Evolutionary conservation across 768 basidiomycete genomes (phyloP).

Genomic region (Pleurotus cornucopiae): DNA sequence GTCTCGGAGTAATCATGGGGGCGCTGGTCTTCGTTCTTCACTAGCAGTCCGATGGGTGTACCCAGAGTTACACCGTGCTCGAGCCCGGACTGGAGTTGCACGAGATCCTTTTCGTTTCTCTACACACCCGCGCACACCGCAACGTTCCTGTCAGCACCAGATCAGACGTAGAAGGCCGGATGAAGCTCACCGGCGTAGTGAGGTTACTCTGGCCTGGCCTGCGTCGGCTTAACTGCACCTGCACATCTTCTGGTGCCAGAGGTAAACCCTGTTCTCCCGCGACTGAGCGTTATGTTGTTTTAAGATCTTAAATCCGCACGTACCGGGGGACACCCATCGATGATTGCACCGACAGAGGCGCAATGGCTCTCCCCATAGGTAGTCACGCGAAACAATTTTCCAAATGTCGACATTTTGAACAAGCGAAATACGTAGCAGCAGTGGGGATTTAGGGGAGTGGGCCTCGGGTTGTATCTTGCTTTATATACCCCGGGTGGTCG

Average conservation of each 20-base stretch:
- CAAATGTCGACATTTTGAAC: slow-evolving; percentile 84
- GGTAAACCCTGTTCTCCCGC: slow-evolving; percentile 63
- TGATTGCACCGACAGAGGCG: slow-evolving; percentile 92
- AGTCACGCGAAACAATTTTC: slow-evolving; percentile 86
- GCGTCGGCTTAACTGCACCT: slow-evolving; percentile 85
- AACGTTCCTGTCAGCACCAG: too few species aligned
- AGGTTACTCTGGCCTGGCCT: slow-evolving; percentile 95
- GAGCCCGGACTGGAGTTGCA: slow-evolving; percentile 88
- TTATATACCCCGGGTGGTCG: too few species aligned
- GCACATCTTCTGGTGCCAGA: slow-evolving; percentile 79
- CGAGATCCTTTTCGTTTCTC: slow-evolving; percentile 95
- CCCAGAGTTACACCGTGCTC: slow-evolving; percentile 95
- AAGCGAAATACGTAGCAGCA: neutral
- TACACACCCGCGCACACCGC: slow-evolving; percentile 21
- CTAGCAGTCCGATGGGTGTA: slow-evolving; percentile 94
- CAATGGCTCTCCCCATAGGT: slow-evolving; percentile 99
- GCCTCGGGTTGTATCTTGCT: too few species aligned
- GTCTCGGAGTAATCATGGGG: slow-evolving; percentile 99
- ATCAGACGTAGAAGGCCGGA: too few species aligned
- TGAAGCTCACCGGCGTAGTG: slow-evolving; percentile 80
- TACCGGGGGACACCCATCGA: slow-evolving; percentile 97
- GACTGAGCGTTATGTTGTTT: slow-evolving; percentile 1
- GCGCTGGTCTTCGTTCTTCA: slow-evolving; percentile 96
- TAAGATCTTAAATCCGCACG: slow-evolving; percentile 19
- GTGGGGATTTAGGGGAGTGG: neutral